Conservation (phyloP, 306 rosid genomes). For the Notholithocarpus densiflorus region DNA sequence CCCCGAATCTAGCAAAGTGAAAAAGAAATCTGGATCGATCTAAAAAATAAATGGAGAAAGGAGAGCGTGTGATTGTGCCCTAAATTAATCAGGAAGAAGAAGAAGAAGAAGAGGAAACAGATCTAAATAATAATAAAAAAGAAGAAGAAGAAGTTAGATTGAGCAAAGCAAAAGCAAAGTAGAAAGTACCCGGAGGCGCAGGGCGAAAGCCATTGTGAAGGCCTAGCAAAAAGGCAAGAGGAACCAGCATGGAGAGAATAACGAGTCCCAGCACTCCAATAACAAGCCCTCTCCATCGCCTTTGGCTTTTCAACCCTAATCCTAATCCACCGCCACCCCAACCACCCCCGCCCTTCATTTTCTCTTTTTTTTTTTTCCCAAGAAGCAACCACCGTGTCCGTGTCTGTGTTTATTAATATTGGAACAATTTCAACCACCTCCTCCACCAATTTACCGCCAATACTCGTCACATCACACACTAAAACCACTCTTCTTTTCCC, state of each 20-base stretch:
- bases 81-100: not conserved
- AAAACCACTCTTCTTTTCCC: not conserved
- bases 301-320: conserved; percentile 60
- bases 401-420: not conserved
- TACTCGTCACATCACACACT: not conserved
- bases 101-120: conserved; percentile 25
- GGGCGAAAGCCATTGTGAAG: conserved; percentile 88
- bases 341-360: conserved; percentile 56
- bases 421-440: not conserved
- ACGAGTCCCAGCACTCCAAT: conserved; percentile 88
- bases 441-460: not conserved
- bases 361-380: not conserved
- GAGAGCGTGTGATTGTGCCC: not conserved
- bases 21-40: conserved; percentile 23
- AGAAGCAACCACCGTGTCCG: not conserved
- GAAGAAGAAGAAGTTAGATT: conserved; percentile 8
- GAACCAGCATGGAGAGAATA: conserved; percentile 93
- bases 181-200: conserved; percentile 17
- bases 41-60: not conserved
- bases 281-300: conserved; percentile 85
- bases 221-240: conserved; percentile 90
- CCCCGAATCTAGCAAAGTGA: not conserved
- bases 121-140: conserved; percentile 36
- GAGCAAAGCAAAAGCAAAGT: not conserved
- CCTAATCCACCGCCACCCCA: conserved; percentile 42